Base-by-base conservation (phyloP, 2,329 filamentous ascomycete genomes). In the Calonectria pauciramosa region DNA sequence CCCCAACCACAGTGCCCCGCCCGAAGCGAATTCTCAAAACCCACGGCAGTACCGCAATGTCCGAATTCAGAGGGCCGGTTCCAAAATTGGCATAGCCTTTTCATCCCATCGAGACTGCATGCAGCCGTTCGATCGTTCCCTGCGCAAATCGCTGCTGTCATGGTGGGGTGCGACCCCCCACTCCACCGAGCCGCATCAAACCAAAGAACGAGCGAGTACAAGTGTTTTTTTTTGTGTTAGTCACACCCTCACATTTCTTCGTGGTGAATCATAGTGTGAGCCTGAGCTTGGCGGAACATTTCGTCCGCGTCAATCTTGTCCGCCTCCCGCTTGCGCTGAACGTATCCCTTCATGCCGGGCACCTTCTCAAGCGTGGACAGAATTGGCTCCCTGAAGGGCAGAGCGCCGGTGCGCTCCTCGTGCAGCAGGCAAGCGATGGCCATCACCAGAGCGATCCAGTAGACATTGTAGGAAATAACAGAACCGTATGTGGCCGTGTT, bases 401-500 rank as follows among this genome's bases (percentile, higher is more conserved):
- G 26, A 11, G 69, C 44, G 4, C 73, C 73, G 7, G 73, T 75
- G n/a, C 69, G 73, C 59, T 75, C 73, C 56, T 75, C 73, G 54
- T 75, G 56, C 36, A 75, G 30, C 2, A 75, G 69, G 44, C 69
- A 68, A 34, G 3, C 90, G 13, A 87, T 87, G 52, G 69, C 69
- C 26, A 65, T 1, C 3, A 75, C 69, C 36, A 75, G 34, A 7
- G 34, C 47, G 9, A 96, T 85, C 95, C 95, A 98, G 87, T 97
- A 97, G 16, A 96, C 73, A 82, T 96, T 97, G 86, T 97, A 97
- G 1, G 93, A 92, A 75, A 97, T 91, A 76, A 97, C 93, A 1
- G 94, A 96, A 65, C 95, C 95, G 80, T 96, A 95, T 1, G 95
- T 97, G 8, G 94, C 95, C 13, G 94, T 94, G 86, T 97, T 97